Base-by-base conservation (phyloP, 129 eudicot genomes). In the Daucus carota region DNA sequence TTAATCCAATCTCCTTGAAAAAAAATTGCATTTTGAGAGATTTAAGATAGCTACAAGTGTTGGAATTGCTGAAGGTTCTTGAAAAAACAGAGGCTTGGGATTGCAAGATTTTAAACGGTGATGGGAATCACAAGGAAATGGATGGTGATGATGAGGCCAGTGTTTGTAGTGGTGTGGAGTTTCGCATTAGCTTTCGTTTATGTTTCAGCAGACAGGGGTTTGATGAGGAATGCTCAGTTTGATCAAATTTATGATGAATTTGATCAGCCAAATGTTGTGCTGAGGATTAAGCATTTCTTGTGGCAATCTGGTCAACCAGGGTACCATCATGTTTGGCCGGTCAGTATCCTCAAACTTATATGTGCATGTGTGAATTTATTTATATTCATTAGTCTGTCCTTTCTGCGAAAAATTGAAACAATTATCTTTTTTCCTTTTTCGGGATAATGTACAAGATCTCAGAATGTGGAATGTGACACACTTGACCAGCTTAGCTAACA, bases 261-360 rank as follows among this genome's bases (percentile, higher is more conserved):
- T 17, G 78, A 48, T 32, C 83, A 77, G 15, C 62, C 80, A 32
- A 77, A 50, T 73, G 73, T 70, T 36, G 42, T 84, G 5, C 67
- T 81, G 24, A 70, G 79, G 68, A 13, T 93, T 33, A 73, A 80
- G 42, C 83, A 87, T 81, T 85, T 83, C 79, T 52, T 90, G 63
- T 93, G 93, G 91, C 90, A 84, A 50, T 43, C 85, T 0, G 78
- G 79, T 84, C 79, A 84, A 84, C 83, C 90, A 6, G 93, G 96
- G 24, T 93, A 93, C 82, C 96, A 88, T 12, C 98, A 91, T 85
- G 88, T 93, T 79, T 93, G 98, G 98, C 98, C 98, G 74, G 98
- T 93, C 86, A 90, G 88, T 33, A n/a, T n/a, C 4, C 65, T 2
- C 0, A 54, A 50, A 8, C 14, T 54, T 22, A n/a, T 24, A n/a